Percentiles rank a stretch among this genome's conserved stretches.
Evolutionary conservation across 805 yeast genomes (phyloP).

Genomic region (Hermanozyma aechmeae): DNA sequence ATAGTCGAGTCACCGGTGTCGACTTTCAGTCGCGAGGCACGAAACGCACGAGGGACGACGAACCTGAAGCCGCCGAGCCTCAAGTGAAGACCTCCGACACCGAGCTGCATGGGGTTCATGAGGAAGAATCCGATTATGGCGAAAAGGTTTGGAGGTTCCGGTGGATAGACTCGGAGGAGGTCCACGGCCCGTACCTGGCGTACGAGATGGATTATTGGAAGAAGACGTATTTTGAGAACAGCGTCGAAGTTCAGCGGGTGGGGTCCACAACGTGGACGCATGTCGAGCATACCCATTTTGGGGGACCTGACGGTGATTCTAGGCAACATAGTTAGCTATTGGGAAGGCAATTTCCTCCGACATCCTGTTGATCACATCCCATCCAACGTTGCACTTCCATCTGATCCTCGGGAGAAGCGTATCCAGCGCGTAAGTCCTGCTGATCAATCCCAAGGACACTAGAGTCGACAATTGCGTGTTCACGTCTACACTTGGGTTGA

Average conservation of each 20-base stretch:
- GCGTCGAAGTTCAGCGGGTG: conserved; percentile 31
- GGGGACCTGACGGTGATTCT: too few species aligned
- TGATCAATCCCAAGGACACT: conserved; percentile 41
- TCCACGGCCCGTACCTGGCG: conserved; percentile 42
- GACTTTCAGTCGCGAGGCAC: conserved; percentile 12
- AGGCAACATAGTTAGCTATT: conserved; percentile 50
- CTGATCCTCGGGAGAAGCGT: conserved; percentile 57
- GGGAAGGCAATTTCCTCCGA: conserved; percentile 61
- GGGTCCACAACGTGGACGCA: conserved; percentile 13
- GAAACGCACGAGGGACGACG: conserved; percentile 12
- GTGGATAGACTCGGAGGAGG: conserved; percentile 30
- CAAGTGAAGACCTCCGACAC: conserved; percentile 5
- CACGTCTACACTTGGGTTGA: conserved; percentile 38
- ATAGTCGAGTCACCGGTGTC: conserved; percentile 34
- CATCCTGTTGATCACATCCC: conserved; percentile 52
- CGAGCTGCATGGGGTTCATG: background rate
- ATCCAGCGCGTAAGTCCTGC: conserved; percentile 37
- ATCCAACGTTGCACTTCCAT: conserved; percentile 73
- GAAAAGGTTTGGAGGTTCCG: conserved; percentile 39
- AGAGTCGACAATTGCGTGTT: conserved; percentile 52
- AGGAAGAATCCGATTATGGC: conserved; percentile 11
- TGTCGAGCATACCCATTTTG: background rate
- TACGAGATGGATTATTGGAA: conserved; percentile 53
- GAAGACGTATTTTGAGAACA: conserved; percentile 36
- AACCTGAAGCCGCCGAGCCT: conserved; percentile 5